Base-by-base conservation (phyloP, 2,329 filamentous ascomycete genomes). In the Apiospora rasikravindrae region DNA sequence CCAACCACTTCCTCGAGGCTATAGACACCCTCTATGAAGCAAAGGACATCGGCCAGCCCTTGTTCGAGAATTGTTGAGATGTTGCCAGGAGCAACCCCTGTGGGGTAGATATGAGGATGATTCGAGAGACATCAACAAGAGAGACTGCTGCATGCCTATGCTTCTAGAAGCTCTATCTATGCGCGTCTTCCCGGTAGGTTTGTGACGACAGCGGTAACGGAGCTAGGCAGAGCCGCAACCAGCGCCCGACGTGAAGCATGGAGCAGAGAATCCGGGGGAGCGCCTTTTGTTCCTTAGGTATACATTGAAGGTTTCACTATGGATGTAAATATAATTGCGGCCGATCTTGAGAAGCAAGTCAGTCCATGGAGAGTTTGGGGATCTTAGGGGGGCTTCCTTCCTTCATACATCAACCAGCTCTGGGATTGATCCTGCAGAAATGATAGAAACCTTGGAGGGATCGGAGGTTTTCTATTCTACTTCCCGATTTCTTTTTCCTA, bases 371-470 rank as follows among this genome's bases (percentile, higher is more conserved):
- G 51, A 33, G 53, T 64, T 40, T 37, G 22, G 53, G 53, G 8
- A n/a, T n/a, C 19, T n/a, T 29, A 37, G 29, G 53, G 53, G 53
- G 33, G 22, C 16, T 64, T 64, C 33, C 19, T 22, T 64, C 57
- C 57, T 40, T 61, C 16, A 29, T 61, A 37, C 19, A 29, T 33
- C 29, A 16, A 7, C 53, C 53, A 61, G 19, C 29, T 61, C n/a
- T 61, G 33, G 44, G 45, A 10, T n/a, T 40, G 16, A 64, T 64
- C 57, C 57, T 24, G 22, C 57, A 40, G 8, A 37, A 37, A 40
- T n/a, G 57, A 64, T n/a, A n/a, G 19, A 64, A 64, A 64, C 57
- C 57, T 64, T 40, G 7, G 22, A n/a, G 33, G 16, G 57, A 64
- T n/a, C 57, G 33, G 57, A 22, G 22, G 33, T 13, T 37, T 64